Evolutionary conservation across 2,329 filamentous ascomycete genomes (phyloP), one percentile per base, ranked within the genome.

Genomic region (Aspergillus pseudotamarii): DNA sequence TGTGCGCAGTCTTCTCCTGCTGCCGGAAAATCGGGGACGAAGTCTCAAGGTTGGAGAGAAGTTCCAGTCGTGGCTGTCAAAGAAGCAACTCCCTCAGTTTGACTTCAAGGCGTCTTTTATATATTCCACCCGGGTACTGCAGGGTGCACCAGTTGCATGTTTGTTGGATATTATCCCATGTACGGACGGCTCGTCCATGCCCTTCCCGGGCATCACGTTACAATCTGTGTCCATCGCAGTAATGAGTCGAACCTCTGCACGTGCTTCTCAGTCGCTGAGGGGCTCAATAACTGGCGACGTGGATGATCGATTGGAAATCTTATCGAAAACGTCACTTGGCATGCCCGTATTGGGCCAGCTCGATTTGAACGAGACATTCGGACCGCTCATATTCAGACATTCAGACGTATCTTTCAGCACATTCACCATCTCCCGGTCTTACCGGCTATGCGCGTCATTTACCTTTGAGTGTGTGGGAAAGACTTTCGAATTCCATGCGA

Each of bases 21-120:
- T 66, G 16, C 64, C 64, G 4, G 58, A 62, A 11, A 69, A 66
- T n/a, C 55, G 48, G 23, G 64, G 66, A 1, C 60, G 62, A n/a
- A 60, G 28, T 10, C 21, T 66, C 12, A 58, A 32, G 1, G 11
- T 62, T 2, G 57, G 58, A 16, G 65, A 67, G 21, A 69, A 60
- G 41, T 41, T 68, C 2, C 60, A 60, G 26, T 62, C 64, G 2
- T 63, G 62, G 67, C 43, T 66, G n/a, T 61, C 58, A 23, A 57
- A 65, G 1, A 38, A 51, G 19, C 67, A 62, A n/a, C 43, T 67
- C 9, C 63, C 66, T n/a, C 53, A 56, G 11, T 68, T 67, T 53
- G 63, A 61, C 45, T 68, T 69, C 32, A 59, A 53, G 4, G 64
- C 59, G 1, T 50, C 53, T 1, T 63, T 69, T 12, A 21, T 28